These are phyloP conservation scores for Scedosporium boydii DNA, from an alignment of 2,329 filamentous ascomycete genomes.

Conservation along the genomic window DNA sequence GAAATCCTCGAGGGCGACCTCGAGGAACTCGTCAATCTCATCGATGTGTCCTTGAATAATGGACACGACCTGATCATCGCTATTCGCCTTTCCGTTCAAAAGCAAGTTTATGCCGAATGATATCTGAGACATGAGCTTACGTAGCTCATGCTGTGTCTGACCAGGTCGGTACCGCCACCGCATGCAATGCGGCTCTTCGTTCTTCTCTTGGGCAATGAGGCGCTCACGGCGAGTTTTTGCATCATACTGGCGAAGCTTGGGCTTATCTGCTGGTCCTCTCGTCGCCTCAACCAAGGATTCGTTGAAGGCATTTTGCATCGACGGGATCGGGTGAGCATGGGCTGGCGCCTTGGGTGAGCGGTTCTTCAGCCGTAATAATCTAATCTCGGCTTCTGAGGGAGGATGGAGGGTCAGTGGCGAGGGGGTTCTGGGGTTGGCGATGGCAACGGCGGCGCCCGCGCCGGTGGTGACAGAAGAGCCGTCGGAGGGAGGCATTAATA, in stretches of 20 bases:
- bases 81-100: slow-evolving; percentile 77
- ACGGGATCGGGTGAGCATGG: slow-evolving; percentile 55
- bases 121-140: slow-evolving; percentile 86
- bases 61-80: slow-evolving; percentile 74
- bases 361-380: neutral
- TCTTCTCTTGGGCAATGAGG: slow-evolving; percentile 58
- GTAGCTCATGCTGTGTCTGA: slow-evolving; percentile 76
- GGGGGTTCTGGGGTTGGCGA: neutral
- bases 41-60: slow-evolving; percentile 90
- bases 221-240: slow-evolving; percentile 54
- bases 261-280: slow-evolving; percentile 35
- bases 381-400: neutral
- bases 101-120: slow-evolving; percentile 87
- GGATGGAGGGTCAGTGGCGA: too few species aligned
- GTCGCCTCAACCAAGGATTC: slow-evolving; percentile 71
- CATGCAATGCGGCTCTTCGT: slow-evolving; percentile 61
- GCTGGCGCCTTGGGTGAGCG: slow-evolving; percentile 1
- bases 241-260: slow-evolving; percentile 42
- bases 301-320: slow-evolving; percentile 73
- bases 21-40: slow-evolving; percentile 85
- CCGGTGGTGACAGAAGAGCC: neutral
- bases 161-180: slow-evolving; percentile 67
- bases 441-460: neutral
- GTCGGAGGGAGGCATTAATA: slow-evolving; percentile 1
- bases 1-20: slow-evolving; percentile 78